A percentile compares a stretch with the other conserved stretches of the same genome.
phyloP scores from a whole-genome alignment of 2,329 filamentous ascomycete species.

The Penicillium vulpinum region DNA sequence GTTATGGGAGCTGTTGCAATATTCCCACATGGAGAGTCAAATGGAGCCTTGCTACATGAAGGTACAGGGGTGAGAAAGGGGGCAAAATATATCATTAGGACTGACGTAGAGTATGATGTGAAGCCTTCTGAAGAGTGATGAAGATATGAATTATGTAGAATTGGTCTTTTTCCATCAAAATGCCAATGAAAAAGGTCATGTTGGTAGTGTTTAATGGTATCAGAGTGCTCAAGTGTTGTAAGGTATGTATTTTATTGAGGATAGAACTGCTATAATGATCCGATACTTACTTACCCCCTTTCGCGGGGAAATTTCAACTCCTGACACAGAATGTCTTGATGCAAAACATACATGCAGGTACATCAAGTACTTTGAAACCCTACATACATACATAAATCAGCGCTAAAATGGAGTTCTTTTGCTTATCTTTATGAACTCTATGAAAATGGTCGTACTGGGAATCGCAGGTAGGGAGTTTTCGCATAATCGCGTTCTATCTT shows the following conservation, averaged over 20 bases:
- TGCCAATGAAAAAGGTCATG: not conserved
- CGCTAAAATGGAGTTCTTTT: not conserved
- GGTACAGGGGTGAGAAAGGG: conserved; percentile 69
- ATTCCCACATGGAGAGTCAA: conserved; percentile 69
- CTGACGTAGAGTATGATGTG: conserved; percentile 70
- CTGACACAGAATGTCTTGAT: not conserved
- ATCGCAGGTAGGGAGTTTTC: not conserved
- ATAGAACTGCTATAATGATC: no score
- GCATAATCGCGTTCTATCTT: not conserved
- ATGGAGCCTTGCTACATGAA: conserved; percentile 66
- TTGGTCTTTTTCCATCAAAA: not conserved
- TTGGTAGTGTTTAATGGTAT: not conserved
- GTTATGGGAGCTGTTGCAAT: conserved; percentile 68
- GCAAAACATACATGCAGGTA: not conserved
- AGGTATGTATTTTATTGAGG: not conserved
- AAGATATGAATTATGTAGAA: not conserved
- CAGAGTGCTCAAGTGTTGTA: no score
- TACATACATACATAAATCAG: no score
- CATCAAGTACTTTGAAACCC: not conserved
- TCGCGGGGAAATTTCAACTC: not conserved
- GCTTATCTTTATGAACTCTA: not conserved
- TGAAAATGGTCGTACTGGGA: not conserved
- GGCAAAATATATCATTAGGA: conserved; percentile 68
- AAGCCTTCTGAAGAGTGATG: conserved; percentile 20
- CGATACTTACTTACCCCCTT: not conserved